Conservation (phyloP, 2,329 filamentous ascomycete species). For the Coniochaeta sp. region DNA sequence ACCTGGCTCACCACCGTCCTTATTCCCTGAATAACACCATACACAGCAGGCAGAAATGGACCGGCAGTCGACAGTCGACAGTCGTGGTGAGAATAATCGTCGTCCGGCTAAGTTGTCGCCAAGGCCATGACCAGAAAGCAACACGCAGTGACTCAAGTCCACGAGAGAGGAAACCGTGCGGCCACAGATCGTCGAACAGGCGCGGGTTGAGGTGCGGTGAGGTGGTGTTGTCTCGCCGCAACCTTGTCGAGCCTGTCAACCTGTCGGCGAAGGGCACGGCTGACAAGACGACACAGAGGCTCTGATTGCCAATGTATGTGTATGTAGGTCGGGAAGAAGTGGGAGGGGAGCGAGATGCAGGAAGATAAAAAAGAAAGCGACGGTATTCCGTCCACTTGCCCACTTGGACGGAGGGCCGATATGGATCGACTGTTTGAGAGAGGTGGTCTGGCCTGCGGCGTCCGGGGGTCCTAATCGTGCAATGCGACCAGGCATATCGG, state of each 20-base stretch:
- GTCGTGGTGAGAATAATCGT: not conserved
- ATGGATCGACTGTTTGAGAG: not conserved
- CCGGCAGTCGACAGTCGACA: not conserved
- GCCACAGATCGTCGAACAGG: not conserved
- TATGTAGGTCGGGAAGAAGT: not conserved
- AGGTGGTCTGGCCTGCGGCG: not conserved
- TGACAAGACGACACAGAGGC: not conserved
- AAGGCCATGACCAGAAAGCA: not conserved
- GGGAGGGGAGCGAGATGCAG: not conserved
- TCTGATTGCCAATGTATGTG: not conserved
- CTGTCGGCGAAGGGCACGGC: not conserved
- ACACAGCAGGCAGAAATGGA: not conserved
- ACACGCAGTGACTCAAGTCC: not conserved
- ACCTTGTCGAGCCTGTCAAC: not conserved
- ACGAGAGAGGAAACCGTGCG: not conserved
- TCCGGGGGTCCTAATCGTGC: not conserved
- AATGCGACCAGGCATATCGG: conserved; percentile 3
- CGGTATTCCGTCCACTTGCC: not conserved
- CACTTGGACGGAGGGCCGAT: not conserved
- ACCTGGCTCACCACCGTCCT: not conserved
- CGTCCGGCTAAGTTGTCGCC: not conserved
- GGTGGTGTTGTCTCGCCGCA: not conserved
- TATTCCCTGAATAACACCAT: not conserved
- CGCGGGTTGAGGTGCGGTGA: not conserved
- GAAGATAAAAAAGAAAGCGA: not conserved